A percentile compares a stretch with the other conserved stretches of the same genome.
These are phyloP conservation scores for Barnettozyma vustinii DNA, from an alignment of 805 yeast species.

Conservation along the genomic window DNA sequence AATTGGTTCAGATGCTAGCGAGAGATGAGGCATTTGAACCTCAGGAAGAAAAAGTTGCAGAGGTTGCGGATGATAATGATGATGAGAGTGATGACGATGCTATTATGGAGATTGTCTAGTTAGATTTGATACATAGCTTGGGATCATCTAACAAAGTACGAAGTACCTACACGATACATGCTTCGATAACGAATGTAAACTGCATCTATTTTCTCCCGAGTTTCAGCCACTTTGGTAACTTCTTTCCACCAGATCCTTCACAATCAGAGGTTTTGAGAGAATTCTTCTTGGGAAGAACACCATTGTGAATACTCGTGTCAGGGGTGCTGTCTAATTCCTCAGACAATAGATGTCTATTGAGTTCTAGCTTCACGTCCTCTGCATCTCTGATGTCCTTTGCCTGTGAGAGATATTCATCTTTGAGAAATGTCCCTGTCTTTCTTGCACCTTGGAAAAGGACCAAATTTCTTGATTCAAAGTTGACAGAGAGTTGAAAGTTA, in stretches of 20 bases:
- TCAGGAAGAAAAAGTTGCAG: conserved; percentile 39
- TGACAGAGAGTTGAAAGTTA: conserved; percentile 28
- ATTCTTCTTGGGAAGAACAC: conserved; percentile 16
- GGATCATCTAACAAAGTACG: not conserved
- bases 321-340: conserved; percentile 3
- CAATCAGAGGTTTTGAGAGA: not conserved
- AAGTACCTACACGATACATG: not conserved
- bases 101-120: conserved; percentile 32
- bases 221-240: conserved; percentile 37
- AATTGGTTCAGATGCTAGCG: conserved; percentile 85
- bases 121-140: not conserved
- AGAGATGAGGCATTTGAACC: conserved; percentile 66
- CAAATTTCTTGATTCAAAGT: conserved; percentile 43
- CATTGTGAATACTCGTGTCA: conserved; percentile 16
- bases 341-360: conserved; percentile 6
- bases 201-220: conserved; percentile 29
- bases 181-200: not conserved
- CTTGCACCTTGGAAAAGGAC: conserved; percentile 28
- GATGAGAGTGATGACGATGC: conserved; percentile 30
- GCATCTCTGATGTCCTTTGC: conserved; percentile 32
- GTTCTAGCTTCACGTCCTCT: conserved; percentile 20
- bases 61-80: conserved; percentile 41
- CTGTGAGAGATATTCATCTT: conserved; percentile 21
- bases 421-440: conserved; percentile 25
- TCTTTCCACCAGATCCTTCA: conserved; percentile 13